Percentiles rank a stretch among this genome's conserved stretches.
phyloP scores from a whole-genome alignment of 1,284 basidiomycete genomes.

The Leccinum pallidistipes region DNA sequence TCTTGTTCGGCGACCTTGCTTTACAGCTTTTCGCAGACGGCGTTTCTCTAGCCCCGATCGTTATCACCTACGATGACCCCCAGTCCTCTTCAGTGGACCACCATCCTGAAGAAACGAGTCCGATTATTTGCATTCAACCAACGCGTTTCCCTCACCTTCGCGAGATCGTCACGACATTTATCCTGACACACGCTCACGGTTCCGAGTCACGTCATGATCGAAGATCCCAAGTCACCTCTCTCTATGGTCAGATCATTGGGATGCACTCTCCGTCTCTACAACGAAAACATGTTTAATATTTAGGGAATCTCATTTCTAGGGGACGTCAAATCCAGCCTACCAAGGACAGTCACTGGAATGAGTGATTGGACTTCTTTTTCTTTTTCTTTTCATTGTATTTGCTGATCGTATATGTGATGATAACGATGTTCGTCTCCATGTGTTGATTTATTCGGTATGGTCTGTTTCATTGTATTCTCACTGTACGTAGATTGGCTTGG shows the following conservation, averaged over 20 bases:
- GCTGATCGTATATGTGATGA: neutral
- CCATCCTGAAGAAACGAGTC: neutral
- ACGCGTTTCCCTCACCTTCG: constrained; percentile 20
- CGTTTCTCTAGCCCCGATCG: constrained; percentile 4
- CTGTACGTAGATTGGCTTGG: constrained; percentile 3
- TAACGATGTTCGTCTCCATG: constrained; percentile 1
- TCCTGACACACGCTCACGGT: neutral
- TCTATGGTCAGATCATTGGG: neutral
- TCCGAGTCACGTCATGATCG: neutral
- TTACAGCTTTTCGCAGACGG: constrained; percentile 7
- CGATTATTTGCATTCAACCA: constrained; percentile 12
- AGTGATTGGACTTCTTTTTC: constrained; percentile 5
- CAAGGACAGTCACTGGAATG: constrained; percentile 7
- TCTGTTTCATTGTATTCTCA: constrained; percentile 13
- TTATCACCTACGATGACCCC: constrained; percentile 4
- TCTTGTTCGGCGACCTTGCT: neutral
- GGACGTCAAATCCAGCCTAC: neutral
- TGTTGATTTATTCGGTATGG: constrained; percentile 16
- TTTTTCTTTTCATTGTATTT: neutral
- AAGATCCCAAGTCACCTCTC: neutral
- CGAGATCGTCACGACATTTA: constrained; percentile 19
- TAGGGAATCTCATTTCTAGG: neutral
- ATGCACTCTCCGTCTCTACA: neutral
- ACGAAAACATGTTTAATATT: neutral
- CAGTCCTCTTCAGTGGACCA: neutral